These are phyloP conservation scores for Hypseocharis bilobata DNA, from an alignment of 441 rosid genomes.

Conservation along the genomic window DNA sequence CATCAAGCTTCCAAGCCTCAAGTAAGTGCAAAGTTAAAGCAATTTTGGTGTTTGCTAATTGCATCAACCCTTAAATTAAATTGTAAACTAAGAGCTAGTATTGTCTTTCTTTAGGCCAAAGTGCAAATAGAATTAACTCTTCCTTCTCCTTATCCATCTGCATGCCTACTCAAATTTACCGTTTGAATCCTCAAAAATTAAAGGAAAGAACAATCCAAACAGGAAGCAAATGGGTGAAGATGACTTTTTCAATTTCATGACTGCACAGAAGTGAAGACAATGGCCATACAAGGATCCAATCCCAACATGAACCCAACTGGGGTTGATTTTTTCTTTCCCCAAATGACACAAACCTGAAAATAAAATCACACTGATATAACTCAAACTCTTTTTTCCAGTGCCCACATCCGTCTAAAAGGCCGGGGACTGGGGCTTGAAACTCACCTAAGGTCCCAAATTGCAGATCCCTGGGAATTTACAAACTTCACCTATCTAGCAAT, in stretches of 20 bases:
- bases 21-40: no score
- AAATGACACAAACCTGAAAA: slow-evolving; percentile 10
- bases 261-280: slow-evolving; percentile 26
- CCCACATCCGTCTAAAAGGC: slow-evolving; percentile 38
- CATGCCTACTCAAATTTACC: neutral
- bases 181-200: no score
- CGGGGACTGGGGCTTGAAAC: slow-evolving; percentile 24
- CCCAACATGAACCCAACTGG: slow-evolving; percentile 38
- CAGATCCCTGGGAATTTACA: slow-evolving; percentile 30
- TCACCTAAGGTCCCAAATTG: slow-evolving; percentile 28
- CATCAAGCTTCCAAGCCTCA: no score
- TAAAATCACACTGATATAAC: slow-evolving; percentile 26
- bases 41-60: no score
- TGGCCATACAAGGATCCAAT: slow-evolving; percentile 41
- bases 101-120: no score
- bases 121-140: no score
- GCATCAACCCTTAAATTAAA: no score
- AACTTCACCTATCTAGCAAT: slow-evolving; percentile 11
- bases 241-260: slow-evolving; percentile 19
- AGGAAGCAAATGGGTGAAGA: neutral
- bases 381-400: slow-evolving; percentile 19
- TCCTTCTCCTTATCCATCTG: no score
- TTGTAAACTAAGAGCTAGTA: no score
- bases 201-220: neutral
- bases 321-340: slow-evolving; percentile 19